phyloP scores from a whole-genome alignment of 257 asterid genomes.

The Lavandula angustifolia region DNA sequence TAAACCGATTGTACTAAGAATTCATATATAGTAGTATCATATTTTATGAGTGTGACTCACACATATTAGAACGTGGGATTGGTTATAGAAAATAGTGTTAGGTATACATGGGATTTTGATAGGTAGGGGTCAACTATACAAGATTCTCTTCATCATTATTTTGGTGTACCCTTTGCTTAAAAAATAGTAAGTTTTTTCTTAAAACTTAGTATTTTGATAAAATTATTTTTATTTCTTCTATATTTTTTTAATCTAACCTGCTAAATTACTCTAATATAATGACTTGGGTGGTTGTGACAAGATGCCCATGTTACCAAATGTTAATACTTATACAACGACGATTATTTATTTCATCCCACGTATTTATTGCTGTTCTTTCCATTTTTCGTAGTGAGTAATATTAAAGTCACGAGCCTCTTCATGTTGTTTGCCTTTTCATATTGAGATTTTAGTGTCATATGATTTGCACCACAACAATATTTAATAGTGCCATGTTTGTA shows the following conservation, averaged over 20 bases:
- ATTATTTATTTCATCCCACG: background rate
- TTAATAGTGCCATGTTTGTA: background rate
- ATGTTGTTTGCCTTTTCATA: constrained; percentile 3
- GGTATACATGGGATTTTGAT: constrained; percentile 3
- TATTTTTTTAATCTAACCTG: too few relatives aligned
- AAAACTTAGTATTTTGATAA: too few relatives aligned
- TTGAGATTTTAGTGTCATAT: background rate
- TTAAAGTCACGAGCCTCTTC: background rate
- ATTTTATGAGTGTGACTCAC: background rate
- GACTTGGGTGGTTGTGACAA: background rate
- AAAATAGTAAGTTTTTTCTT: background rate
- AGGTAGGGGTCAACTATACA: constrained; percentile 23
- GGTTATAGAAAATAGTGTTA: background rate
- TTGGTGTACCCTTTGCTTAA: background rate
- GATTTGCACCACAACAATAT: background rate
- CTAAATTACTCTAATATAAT: too few relatives aligned
- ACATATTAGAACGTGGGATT: background rate
- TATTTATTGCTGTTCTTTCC: background rate
- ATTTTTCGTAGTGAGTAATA: background rate
- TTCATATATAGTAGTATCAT: too few relatives aligned
- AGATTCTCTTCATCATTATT: constrained; percentile 1
- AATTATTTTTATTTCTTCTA: too few relatives aligned
- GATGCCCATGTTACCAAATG: too few relatives aligned
- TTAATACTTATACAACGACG: too few relatives aligned
- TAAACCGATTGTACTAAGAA: too few relatives aligned